These are phyloP conservation scores for Plasmodium vinckei DNA, from an alignment of 169 alveolate species.

Conservation along the genomic window DNA sequence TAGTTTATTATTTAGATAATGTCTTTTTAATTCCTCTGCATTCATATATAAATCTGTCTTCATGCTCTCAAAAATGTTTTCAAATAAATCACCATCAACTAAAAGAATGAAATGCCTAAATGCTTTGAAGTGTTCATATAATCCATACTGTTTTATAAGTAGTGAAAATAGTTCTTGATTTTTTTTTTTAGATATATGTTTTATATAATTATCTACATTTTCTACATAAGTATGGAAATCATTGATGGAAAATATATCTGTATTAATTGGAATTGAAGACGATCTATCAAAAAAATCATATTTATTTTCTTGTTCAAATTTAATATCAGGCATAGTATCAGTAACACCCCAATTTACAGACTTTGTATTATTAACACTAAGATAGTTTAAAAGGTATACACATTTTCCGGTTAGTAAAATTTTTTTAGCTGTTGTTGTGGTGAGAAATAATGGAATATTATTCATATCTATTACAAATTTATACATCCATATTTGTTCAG, in stretches of 20 bases:
- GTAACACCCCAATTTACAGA: background rate
- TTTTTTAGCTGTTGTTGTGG: conserved; percentile 31
- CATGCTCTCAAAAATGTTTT: conserved; percentile 64
- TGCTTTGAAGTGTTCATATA: conserved; percentile 60
- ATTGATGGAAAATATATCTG: conserved; percentile 24
- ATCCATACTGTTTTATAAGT: conserved; percentile 30
- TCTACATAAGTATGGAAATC: conserved; percentile 41
- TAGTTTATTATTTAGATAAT: conserved; percentile 44
- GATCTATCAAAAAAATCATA: background rate
- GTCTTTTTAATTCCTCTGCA: conserved; percentile 69
- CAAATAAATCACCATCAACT: conserved; percentile 72
- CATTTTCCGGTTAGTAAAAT: conserved; percentile 60
- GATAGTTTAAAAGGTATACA: conserved; percentile 32
- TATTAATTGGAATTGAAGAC: too few species aligned
- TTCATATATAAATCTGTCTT: conserved; percentile 70
- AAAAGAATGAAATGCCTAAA: conserved; percentile 57
- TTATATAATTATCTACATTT: conserved; percentile 45
- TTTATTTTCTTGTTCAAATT: background rate
- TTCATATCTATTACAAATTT: conserved; percentile 30
- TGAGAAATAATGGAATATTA: conserved; percentile 52
- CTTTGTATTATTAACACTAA: background rate
- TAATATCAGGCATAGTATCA: background rate
- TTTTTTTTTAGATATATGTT: conserved; percentile 13
- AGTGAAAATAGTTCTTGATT: conserved; percentile 35
- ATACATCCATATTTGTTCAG: conserved; percentile 57